Evolutionary conservation across 2,329 filamentous ascomycete species (phyloP).

Genomic region (Colletotrichum sp.): DNA sequence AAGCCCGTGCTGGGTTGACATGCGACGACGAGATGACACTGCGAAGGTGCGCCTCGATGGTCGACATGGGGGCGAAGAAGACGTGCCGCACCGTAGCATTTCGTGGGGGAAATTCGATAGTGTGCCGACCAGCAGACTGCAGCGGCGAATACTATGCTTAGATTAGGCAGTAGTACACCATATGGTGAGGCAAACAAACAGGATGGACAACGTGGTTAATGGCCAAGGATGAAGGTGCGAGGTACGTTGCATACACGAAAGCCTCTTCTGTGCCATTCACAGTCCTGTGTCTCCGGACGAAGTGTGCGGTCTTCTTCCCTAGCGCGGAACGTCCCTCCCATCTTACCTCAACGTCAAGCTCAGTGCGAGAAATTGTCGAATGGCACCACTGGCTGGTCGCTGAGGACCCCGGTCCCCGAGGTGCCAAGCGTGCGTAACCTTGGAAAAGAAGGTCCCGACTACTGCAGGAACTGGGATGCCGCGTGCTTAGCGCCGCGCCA

Average conservation of each 20-base stretch:
- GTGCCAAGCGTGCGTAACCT: conserved; percentile 13
- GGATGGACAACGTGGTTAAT: neutral
- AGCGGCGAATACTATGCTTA: neutral
- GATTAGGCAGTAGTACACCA: neutral
- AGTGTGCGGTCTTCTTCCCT: neutral
- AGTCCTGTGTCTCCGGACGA: neutral
- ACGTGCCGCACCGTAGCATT: conserved; percentile 8
- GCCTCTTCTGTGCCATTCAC: neutral
- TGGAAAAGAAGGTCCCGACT: conserved; percentile 9
- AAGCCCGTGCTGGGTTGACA: neutral
- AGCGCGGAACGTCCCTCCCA: neutral
- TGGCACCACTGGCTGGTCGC: neutral
- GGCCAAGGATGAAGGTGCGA: neutral
- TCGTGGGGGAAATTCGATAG: conserved; percentile 15
- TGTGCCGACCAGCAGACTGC: neutral
- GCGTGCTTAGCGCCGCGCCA: conserved; percentile 7
- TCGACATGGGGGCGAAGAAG: neutral
- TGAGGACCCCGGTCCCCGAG: neutral
- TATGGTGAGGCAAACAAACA: neutral
- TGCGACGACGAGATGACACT: neutral
- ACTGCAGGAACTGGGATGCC: conserved; percentile 22
- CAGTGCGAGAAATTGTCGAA: neutral
- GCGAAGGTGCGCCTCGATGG: neutral
- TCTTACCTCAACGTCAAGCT: neutral
- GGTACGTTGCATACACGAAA: conserved; percentile 20